Conservation (phyloP, 1,284 basidiomycete genomes). For the Sporisorium iseilematis-ciliati region DNA sequence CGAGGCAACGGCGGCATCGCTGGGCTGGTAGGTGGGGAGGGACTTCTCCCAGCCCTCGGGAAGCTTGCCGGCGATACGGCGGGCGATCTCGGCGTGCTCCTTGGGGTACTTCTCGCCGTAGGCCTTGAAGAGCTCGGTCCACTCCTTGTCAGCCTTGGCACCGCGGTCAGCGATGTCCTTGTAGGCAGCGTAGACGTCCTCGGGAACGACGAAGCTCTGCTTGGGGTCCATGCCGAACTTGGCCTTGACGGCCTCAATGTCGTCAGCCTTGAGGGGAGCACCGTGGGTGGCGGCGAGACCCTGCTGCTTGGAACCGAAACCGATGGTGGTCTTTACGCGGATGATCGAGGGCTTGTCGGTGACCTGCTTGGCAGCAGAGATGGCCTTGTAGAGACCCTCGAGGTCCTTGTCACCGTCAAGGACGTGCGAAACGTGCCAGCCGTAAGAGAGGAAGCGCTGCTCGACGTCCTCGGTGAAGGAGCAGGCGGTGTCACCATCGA, state of each 20-base stretch:
- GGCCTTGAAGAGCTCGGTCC: constrained; percentile 79
- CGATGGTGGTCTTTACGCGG: constrained; percentile 88
- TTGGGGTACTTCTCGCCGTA: constrained; percentile 84
- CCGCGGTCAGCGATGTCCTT: constrained; percentile 78
- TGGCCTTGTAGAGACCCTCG: constrained; percentile 81
- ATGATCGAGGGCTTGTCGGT: constrained; percentile 88
- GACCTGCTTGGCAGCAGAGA: constrained; percentile 81
- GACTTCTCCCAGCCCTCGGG: constrained; percentile 87
- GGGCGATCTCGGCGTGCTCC: constrained; percentile 86
- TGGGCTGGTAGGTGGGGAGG: constrained; percentile 84
- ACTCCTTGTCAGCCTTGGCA: constrained; percentile 79
- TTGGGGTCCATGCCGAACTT: constrained; percentile 87
- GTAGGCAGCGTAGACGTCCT: constrained; percentile 81
- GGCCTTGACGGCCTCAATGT: constrained; percentile 84
- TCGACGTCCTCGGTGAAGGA: constrained; percentile 95
- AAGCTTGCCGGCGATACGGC: constrained; percentile 85
- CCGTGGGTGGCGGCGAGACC: constrained; percentile 95
- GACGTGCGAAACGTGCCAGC: constrained; percentile 91
- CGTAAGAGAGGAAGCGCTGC: constrained; percentile 88
- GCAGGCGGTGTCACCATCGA: constrained; percentile 90
- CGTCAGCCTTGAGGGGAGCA: constrained; percentile 89
- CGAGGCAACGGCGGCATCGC: constrained; percentile 86
- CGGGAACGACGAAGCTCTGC: constrained; percentile 82
- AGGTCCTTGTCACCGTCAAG: constrained; percentile 87
- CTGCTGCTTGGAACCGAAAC: constrained; percentile 90